Base-by-base conservation (phyloP, 306 rosid species). In the Castanea crenata region DNA sequence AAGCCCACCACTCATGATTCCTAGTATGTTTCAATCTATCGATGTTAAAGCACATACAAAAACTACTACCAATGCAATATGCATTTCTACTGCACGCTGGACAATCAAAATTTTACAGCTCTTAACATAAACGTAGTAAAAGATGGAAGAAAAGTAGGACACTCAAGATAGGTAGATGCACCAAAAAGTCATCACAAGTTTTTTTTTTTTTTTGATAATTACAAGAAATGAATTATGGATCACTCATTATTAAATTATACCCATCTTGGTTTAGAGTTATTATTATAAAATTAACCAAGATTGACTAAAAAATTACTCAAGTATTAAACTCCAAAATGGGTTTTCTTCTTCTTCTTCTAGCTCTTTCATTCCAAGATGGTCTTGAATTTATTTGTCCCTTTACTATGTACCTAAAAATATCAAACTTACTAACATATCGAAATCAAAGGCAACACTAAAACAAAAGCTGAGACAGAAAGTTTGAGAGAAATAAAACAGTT, bases 401-500 rank as follows among this genome's bases (percentile, higher is more conserved):
- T 41, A 41, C 8, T 41, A 41, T 8, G 3, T 41, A 41, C 46
- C 8, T 7, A 29, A 29, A 29, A 41, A 41, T 41, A 41, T 41
- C 44, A 46, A n/a, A 59, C 12, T 23, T 27, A 8, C 23, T 8
- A 20, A 23, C 65, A 11, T 59, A 59, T 23, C 15, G 23, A 9
- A 59, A 23, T 59, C 65, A 5, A 29, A 25, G 11, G 27, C 9
- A 59, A 1, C 10, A 19, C 16, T 2, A 69, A 69, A 74, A 23
- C 72, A 29, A 12, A 52, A 68, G 9, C 32, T 55, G 31, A 74
- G 57, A 12, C 20, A 80, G 46, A 80, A 52, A 57, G 72, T 55
- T 16, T 41, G 12, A 49, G 9, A n/a, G 74, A 18, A 41, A 32
- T 32, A 25, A 77, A 65, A 55, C 11, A 8, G 46, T 7, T 41